Evolutionary conservation across 2,329 filamentous ascomycete species (phyloP), one percentile per base, ranked within the genome.

Genomic region (Torrubiellomyces zombiae): DNA sequence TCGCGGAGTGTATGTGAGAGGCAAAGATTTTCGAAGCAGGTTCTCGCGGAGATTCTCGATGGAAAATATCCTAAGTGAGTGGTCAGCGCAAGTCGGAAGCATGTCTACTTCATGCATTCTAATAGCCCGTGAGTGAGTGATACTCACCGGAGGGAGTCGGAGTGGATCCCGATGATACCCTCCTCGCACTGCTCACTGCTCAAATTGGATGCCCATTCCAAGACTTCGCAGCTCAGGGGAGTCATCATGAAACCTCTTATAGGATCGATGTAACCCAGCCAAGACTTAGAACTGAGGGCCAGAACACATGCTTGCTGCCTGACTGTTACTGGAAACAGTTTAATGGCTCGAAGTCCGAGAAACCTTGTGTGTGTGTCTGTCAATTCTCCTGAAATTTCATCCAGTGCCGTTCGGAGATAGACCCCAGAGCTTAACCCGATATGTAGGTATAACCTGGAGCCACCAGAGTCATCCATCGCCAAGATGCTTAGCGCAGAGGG

Each of bases 171-270:
- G 27, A 94, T 85, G 63, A 94, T 86, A 28, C 85, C 85, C 51
- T 93, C 79, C 20, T 77, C 72, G 40, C 85, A 92, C 48, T 93
- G 80, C 46, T 93, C 82, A 43, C 83, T 93, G 48, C 79, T 86
- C 46, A 98, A 95, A 41, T 86, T 93, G 75, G 83, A 92, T 4
- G 80, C 85, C 61, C 81, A 93, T 48, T 93, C 82, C 16, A 98
- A 66, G 20, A 76, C 73, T 27, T 76, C 73, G 42, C 92, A 93
- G 47, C 79, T 80, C 16, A 98, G 55, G 1, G 89, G 89, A 1
- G 86, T 94, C 38, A 95, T 74, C 53, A 89, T 81, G 42, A 93
- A 93, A 19, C 75, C 75, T 43, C 78, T 85, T 30, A 85, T 75
- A 3, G 79, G 72, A 40, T 95, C 82, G 1, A 83, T 77, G 45